These are phyloP conservation scores for Mycogone perniciosa DNA, from an alignment of 2,329 filamentous ascomycete genomes.

Conservation along the genomic window DNA sequence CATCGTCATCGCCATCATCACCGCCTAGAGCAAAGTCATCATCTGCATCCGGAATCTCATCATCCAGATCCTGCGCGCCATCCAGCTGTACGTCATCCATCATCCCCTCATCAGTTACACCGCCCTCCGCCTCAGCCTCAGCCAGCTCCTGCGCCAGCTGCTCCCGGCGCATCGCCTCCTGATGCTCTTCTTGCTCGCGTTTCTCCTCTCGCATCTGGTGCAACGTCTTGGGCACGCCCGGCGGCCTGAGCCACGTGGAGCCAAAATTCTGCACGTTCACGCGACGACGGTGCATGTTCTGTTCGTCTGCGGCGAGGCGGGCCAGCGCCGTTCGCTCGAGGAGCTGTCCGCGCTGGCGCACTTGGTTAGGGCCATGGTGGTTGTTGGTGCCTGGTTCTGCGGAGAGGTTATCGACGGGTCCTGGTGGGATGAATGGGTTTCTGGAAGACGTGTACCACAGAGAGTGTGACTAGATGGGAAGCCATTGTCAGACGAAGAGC, in stretches of 20 bases:
- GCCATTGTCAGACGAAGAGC: not conserved
- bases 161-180: conserved; percentile 65
- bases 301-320: conserved; percentile 69
- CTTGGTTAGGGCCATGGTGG: conserved; percentile 26
- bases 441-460: conserved; percentile 67
- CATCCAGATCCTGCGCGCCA: conserved; percentile 57
- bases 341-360: conserved; percentile 37
- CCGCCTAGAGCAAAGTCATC: conserved; percentile 46
- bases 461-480: conserved; percentile 53
- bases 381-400: conserved; percentile 21
- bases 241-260: conserved; percentile 82
- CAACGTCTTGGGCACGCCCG: conserved; percentile 81
- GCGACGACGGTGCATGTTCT: conserved; percentile 68
- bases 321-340: conserved; percentile 58
- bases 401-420: conserved; percentile 28
- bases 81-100: conserved; percentile 53
- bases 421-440: conserved; percentile 35
- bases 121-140: conserved; percentile 46
- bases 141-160: conserved; percentile 68
- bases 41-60: conserved; percentile 65
- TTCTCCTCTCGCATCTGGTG: conserved; percentile 86
- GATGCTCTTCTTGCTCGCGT: conserved; percentile 79
- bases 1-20: conserved; percentile 36
- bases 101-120: conserved; percentile 36
- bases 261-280: conserved; percentile 81